These are phyloP conservation scores for Fusarium sp. DNA, from an alignment of 2,329 filamentous ascomycete species.

Conservation along the genomic window DNA sequence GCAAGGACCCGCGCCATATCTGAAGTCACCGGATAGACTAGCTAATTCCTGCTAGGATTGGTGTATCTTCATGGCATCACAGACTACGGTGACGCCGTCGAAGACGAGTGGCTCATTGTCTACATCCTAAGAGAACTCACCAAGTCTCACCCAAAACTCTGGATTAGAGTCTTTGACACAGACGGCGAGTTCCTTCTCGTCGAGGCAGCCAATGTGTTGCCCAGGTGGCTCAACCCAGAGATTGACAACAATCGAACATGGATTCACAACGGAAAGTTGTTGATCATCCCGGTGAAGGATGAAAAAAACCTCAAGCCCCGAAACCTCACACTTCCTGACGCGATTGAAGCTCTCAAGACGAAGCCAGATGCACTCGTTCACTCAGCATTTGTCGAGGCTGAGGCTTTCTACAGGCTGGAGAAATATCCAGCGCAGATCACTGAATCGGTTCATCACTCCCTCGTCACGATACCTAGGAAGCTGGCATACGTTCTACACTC, in stretches of 20 bases:
- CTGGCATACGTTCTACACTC: conserved; percentile 80
- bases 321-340: conserved; percentile 68
- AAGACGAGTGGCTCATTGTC: conserved; percentile 97
- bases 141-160: conserved; percentile 73
- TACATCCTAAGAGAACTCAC: conserved; percentile 86
- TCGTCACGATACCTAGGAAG: conserved; percentile 78
- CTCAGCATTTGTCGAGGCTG: conserved; percentile 78
- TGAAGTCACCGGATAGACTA: conserved; percentile 5
- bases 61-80: conserved; percentile 77
- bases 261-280: conserved; percentile 79
- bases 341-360: conserved; percentile 66
- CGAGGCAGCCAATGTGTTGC: conserved; percentile 87
- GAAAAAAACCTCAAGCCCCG: conserved; percentile 44
- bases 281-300: conserved; percentile 70
- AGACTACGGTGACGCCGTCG: conserved; percentile 91
- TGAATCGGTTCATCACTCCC: conserved; percentile 76
- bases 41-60: conserved; percentile 50
- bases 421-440: conserved; percentile 82
- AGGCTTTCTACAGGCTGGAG: conserved; percentile 87
- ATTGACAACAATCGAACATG: conserved; percentile 88
- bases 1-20: conserved; percentile 49
- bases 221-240: conserved; percentile 90
- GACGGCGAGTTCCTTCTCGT: conserved; percentile 96
- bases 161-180: conserved; percentile 83
- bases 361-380: conserved; percentile 68